Evolutionary conservation across 1,284 basidiomycete genomes (phyloP), one percentile per base, ranked within the genome.

Genomic region (Earliella scabrosa): DNA sequence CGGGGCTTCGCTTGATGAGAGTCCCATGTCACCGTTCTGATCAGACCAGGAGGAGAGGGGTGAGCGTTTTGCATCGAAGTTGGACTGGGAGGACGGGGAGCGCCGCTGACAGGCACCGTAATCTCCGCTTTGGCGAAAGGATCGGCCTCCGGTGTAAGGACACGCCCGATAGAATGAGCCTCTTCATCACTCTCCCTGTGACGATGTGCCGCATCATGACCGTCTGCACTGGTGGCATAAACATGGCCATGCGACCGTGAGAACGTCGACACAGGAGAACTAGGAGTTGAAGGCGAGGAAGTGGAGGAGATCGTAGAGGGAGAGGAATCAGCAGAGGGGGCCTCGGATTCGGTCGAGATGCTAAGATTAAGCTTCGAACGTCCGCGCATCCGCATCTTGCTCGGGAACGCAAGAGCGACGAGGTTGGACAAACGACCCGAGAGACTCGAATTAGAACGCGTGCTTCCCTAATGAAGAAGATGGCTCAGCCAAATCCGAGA

Each of bases 91-190:
- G 57, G 60, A 7, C 56, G 54, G 4, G 65, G 63, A 3, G 59
- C 52, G 6, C 52, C 59, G 14, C 53, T 54, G 5, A 49, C 18
- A 7, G 60, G 60, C 9, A 63, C 41, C 8, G 54, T 47, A 16
- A 69, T 66, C 13, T 68, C 66, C 11, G 58, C 61, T 58, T 71
- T 69, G 50, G 63, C 65, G 46, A 73, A 73, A 2, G 71, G 71
- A 58, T 73, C 71, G 8, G 57, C 59, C 46, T 71, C 70, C 2
- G 69, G 71, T 8, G 71, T 73, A 4, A 73, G 59, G 4, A 73
- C 71, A 24, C 71, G 64, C 6, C 66, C 70, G 27, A 71, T 61
- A 1, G 59, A 54, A 5, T 64, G 44, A 14, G 59, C 57, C 29
- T 70, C 66, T 20, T 63, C 61, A 18, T 61, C 50, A 8, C 43